Evolutionary conservation across 208 protist genomes (phyloP).

Genomic region (Acanthamoeba culbertsoni): DNA sequence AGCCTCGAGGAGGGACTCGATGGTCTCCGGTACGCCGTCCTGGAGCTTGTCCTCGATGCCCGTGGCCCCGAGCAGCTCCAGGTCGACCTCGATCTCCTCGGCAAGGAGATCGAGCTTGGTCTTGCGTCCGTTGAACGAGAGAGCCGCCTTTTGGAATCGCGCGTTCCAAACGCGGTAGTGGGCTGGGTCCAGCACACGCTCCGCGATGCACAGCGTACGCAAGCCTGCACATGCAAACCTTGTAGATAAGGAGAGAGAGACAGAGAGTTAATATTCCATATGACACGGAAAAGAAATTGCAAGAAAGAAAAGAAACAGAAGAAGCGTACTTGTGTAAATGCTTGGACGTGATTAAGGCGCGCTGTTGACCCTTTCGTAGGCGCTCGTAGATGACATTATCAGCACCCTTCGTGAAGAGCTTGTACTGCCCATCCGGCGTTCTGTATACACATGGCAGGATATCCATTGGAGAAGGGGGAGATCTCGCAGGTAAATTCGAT

Average conservation of each 20-base stretch:
- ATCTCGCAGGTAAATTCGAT: no score
- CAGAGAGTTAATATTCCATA: background rate
- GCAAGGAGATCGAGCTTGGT: slow-evolving; percentile 47
- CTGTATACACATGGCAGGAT: no score
- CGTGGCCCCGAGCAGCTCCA: slow-evolving; percentile 87
- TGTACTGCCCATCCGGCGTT: background rate
- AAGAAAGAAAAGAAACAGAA: background rate
- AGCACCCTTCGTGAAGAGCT: slow-evolving; percentile 55
- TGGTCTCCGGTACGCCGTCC: slow-evolving; percentile 91
- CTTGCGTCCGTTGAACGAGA: slow-evolving; percentile 37
- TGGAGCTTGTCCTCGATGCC: slow-evolving; percentile 96
- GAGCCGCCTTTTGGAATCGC: background rate
- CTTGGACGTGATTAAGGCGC: background rate
- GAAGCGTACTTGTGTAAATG: slow-evolving; percentile 30
- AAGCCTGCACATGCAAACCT: slow-evolving; percentile 6
- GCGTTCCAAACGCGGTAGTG: slow-evolving; percentile 36
- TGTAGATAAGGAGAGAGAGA: background rate
- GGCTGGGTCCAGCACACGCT: background rate
- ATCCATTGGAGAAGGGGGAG: no score
- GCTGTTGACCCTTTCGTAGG: background rate
- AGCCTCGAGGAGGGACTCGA: slow-evolving; percentile 80
- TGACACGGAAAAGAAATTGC: background rate
- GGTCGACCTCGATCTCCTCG: slow-evolving; percentile 84
- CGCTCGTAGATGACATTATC: slow-evolving; percentile 47
- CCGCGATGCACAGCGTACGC: background rate